Percentiles rank a stretch among this genome's conserved stretches.
Conservation (phyloP, 2,329 filamentous ascomycete genomes). For the Rutstroemia sp. region DNA sequence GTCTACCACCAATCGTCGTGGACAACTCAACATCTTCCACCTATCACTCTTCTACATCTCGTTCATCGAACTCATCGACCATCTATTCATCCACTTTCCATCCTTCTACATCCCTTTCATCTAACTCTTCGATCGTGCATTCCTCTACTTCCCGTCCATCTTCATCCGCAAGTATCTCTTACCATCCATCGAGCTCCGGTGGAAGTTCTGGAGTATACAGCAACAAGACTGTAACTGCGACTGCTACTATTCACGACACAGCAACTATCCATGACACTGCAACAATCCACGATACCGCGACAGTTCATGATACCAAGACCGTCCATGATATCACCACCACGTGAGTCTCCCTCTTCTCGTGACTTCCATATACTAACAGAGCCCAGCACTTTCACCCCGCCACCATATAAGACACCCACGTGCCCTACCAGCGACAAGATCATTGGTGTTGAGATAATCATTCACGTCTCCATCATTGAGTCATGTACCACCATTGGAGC, state of each 20-base stretch:
- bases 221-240: slow-evolving; percentile 11
- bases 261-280: neutral
- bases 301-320: slow-evolving; percentile 3
- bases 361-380: neutral
- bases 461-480: slow-evolving; percentile 27
- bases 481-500: slow-evolving; percentile 19
- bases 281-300: neutral
- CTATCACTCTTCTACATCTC: neutral
- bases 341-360: too few relatives aligned
- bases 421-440: slow-evolving; percentile 12
- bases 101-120: too few relatives aligned
- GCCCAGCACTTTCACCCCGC: slow-evolving; percentile 12
- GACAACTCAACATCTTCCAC: slow-evolving; percentile 3
- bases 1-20: slow-evolving; percentile 8
- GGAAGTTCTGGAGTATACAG: slow-evolving; percentile 5
- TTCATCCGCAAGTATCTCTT: slow-evolving; percentile 1
- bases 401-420: slow-evolving; percentile 15
- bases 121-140: too few relatives aligned
- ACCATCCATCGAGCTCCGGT: slow-evolving; percentile 1
- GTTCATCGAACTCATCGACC: too few relatives aligned
- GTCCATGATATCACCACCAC: neutral
- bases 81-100: neutral
- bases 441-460: slow-evolving; percentile 30
- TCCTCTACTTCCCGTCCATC: neutral
- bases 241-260: slow-evolving; percentile 5